Conservation (phyloP, 2,329 filamentous ascomycete genomes). For the Colletotrichum brevisporum region DNA sequence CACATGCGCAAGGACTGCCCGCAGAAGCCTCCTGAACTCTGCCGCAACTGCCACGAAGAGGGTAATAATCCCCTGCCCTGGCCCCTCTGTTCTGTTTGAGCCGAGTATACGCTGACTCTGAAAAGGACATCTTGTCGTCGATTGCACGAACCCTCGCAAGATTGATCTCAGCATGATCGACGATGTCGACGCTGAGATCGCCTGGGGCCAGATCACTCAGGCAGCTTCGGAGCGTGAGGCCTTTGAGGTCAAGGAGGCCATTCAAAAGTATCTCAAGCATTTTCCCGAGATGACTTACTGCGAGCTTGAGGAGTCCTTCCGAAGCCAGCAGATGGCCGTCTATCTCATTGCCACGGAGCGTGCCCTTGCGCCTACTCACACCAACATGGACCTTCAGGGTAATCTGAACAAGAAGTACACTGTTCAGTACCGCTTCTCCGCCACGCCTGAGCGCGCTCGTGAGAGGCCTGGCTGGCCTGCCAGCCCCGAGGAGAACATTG, state of each 20-base stretch:
- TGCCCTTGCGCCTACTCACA: constrained; percentile 68
- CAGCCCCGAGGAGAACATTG: constrained; percentile 70
- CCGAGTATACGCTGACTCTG: not conserved
- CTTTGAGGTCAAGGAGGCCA: constrained; percentile 73
- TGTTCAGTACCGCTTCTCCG: constrained; percentile 73
- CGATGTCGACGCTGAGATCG: constrained; percentile 65
- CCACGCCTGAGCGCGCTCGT: constrained; percentile 70
- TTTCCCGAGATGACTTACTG: constrained; percentile 69
- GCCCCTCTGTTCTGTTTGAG: not conserved
- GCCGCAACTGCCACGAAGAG: constrained; percentile 74
- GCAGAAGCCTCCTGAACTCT: constrained; percentile 66
- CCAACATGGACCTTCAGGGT: constrained; percentile 81
- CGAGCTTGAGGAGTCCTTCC: constrained; percentile 73
- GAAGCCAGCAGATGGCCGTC: constrained; percentile 65
- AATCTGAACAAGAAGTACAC: constrained; percentile 75
- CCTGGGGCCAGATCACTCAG: constrained; percentile 69
- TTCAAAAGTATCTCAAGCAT: constrained; percentile 74
- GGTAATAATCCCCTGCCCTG: constrained; percentile 55
- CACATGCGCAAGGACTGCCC: constrained; percentile 76
- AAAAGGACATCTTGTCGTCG: constrained; percentile 67
- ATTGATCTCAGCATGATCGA: constrained; percentile 67
- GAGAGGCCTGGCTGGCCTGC: constrained; percentile 74
- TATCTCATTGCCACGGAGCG: constrained; percentile 76
- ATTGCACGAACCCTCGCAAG: constrained; percentile 73
- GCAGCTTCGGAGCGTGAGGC: constrained; percentile 70